Percentiles rank a stretch among this genome's conserved stretches.
Evolutionary conservation across 768 basidiomycete species (phyloP).

Genomic region (Pisolithus marmoratus): DNA sequence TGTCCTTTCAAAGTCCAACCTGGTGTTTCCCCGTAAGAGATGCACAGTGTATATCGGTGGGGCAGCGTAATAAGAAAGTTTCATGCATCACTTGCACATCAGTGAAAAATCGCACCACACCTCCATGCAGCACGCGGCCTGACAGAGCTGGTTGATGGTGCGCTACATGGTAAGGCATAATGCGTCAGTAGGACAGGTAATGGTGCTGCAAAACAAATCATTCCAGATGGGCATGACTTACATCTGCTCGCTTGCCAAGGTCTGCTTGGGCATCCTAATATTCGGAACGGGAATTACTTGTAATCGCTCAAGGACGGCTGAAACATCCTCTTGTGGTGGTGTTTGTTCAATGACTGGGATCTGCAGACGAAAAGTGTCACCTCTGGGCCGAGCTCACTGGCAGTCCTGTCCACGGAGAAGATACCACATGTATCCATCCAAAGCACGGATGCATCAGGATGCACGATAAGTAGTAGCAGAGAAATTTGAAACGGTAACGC

Average conservation of each 20-base stretch:
- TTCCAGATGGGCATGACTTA: conserved; percentile 15
- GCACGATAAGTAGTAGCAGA: conserved; percentile 42
- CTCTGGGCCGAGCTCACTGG: conserved; percentile 19
- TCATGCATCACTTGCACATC: too few relatives aligned
- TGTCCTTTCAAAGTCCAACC: too few relatives aligned
- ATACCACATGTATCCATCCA: conserved; percentile 76
- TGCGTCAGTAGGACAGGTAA: too few relatives aligned
- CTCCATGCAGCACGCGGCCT: too few relatives aligned
- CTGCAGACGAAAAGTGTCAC: conserved; percentile 13
- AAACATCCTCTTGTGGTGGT: conserved; percentile 19
- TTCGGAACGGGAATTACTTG: conserved; percentile 56
- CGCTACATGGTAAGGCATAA: too few relatives aligned
- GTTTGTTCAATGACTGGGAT: background rate
- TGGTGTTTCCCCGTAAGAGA: too few relatives aligned
- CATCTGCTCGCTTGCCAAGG: conserved; percentile 27
- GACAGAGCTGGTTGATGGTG: too few relatives aligned
- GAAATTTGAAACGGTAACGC: conserved; percentile 54
- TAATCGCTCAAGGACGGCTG: conserved; percentile 46
- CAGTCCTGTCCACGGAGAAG: conserved; percentile 50
- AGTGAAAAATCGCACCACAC: too few relatives aligned
- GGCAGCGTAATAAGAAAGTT: too few relatives aligned
- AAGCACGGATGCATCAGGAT: conserved; percentile 36
- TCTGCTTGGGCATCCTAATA: conserved; percentile 45
- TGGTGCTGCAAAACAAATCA: background rate
- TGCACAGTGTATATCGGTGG: too few relatives aligned